phyloP scores from a whole-genome alignment of 139 green algal genomes.

The Eudorina sp. region DNA sequence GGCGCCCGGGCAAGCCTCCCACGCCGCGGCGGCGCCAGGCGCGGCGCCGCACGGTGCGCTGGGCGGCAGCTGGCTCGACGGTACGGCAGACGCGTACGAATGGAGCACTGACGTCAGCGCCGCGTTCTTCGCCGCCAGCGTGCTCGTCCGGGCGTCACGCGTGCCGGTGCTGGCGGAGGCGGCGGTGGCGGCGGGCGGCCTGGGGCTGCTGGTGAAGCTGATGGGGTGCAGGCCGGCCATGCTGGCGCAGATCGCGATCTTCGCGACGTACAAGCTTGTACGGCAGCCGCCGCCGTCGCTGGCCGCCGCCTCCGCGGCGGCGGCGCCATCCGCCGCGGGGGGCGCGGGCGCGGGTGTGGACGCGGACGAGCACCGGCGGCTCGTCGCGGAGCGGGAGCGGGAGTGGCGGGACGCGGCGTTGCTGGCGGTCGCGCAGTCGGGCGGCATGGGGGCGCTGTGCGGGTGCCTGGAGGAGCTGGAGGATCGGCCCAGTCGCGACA shows the following conservation, averaged over 20 bases:
- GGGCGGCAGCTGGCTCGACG: background rate
- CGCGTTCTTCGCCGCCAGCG: slow-evolving; percentile 35
- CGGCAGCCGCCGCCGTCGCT: background rate
- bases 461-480: background rate
- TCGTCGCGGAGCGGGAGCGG: background rate
- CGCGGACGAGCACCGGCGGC: background rate
- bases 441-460: slow-evolving; percentile 14
- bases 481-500: slow-evolving; percentile 34
- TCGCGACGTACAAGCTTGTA: slow-evolving; percentile 51
- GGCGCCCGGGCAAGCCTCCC: background rate
- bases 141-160: background rate
- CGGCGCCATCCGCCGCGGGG: background rate
- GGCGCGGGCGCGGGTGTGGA: background rate
- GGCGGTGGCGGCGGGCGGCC: slow-evolving; percentile 18
- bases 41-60: background rate
- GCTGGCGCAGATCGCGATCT: slow-evolving; percentile 47
- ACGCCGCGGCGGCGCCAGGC: background rate
- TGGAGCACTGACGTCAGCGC: slow-evolving; percentile 14
- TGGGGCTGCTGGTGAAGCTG: slow-evolving; percentile 8
- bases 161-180: background rate
- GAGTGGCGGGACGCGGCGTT: slow-evolving; percentile 18
- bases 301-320: background rate
- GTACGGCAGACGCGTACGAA: background rate
- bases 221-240: slow-evolving; percentile 15
- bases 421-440: slow-evolving; percentile 8